phyloP scores from a whole-genome alignment of 1,139 yeast genomes.

The Protomyces inundatus region DNA sequence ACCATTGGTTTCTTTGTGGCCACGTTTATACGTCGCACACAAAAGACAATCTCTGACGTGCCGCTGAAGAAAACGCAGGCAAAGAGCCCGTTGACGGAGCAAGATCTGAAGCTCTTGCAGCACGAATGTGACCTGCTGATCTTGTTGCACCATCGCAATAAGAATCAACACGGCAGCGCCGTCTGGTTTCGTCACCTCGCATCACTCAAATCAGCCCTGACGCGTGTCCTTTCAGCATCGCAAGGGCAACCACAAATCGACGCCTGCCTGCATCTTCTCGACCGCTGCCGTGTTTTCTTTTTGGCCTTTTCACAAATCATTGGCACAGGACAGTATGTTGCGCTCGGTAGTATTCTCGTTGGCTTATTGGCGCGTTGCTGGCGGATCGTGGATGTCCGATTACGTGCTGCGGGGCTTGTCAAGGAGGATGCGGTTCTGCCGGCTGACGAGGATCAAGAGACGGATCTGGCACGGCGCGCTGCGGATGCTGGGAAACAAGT shows the following conservation, averaged over 20 bases:
- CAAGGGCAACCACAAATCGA: not conserved
- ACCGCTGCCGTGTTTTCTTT: not conserved
- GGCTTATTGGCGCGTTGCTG: conserved; percentile 13
- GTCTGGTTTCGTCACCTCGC: conserved; percentile 10
- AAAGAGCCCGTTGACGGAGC: not conserved
- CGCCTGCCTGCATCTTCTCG: not conserved
- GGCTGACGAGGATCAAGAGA: not conserved
- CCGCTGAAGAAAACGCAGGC: not conserved
- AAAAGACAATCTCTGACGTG: not conserved
- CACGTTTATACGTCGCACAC: conserved; percentile 48
- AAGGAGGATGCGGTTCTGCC: not conserved
- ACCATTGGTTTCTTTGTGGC: conserved; percentile 98
- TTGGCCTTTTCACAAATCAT: conserved; percentile 10
- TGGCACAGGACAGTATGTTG: conserved; percentile 24
- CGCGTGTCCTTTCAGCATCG: not conserved
- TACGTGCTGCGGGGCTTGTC: not conserved
- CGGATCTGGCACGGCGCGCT: not conserved
- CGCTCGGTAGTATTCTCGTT: conserved; percentile 11
- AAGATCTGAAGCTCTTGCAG: not conserved
- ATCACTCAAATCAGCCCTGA: conserved; percentile 1
- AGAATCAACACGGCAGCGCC: conserved; percentile 15
- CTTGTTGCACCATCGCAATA: conserved; percentile 16
- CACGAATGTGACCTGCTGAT: conserved; percentile 2
- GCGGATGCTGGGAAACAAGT: not conserved
- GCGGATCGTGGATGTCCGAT: not conserved